Evolutionary conservation across 192 early-diverging fungal genomes (phyloP).

Genomic region (Cetraspora pellucida): DNA sequence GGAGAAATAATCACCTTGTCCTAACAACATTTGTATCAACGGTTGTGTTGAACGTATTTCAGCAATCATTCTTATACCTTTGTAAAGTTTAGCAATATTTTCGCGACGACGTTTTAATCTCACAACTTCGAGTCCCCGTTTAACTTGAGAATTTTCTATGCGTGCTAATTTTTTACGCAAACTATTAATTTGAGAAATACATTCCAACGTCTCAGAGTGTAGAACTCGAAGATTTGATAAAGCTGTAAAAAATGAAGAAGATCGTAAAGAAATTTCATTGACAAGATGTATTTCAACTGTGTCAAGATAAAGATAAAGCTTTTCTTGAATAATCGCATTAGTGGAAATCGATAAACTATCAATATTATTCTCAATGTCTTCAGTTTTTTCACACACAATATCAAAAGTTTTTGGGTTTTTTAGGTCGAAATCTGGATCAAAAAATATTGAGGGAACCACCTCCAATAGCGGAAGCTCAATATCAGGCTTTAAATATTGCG

Average conservation of each 20-base stretch:
- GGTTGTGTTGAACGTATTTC: slow-evolving; percentile 79
- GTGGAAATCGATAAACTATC: slow-evolving; percentile 56
- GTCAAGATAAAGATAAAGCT: slow-evolving; percentile 87
- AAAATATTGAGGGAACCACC: slow-evolving; percentile 87
- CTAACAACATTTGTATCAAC: slow-evolving; percentile 80
- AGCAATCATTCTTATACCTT: slow-evolving; percentile 71
- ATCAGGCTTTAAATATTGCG: slow-evolving; percentile 37
- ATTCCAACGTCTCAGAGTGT: slow-evolving; percentile 88
- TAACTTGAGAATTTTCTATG: slow-evolving; percentile 64
- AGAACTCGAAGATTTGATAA: slow-evolving; percentile 90
- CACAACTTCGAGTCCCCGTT: slow-evolving; percentile 83
- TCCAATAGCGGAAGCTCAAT: slow-evolving; percentile 73
- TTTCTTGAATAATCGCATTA: slow-evolving; percentile 82
- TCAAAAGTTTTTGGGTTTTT: slow-evolving; percentile 89
- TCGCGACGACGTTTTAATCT: slow-evolving; percentile 73
- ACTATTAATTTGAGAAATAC: slow-evolving; percentile 83
- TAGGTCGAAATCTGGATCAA: slow-evolving; percentile 81
- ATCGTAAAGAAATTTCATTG: slow-evolving; percentile 92
- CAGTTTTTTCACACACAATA: slow-evolving; percentile 71
- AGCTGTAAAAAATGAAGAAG: slow-evolving; percentile 94
- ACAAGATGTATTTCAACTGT: slow-evolving; percentile 92
- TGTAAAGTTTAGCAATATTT: slow-evolving; percentile 71
- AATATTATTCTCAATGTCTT: slow-evolving; percentile 52
- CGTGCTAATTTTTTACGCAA: slow-evolving; percentile 70
- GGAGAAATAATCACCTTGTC: slow-evolving; percentile 82